Base-by-base conservation (phyloP, 2,329 filamentous ascomycete species). In the Aspergillus hiratsukae region DNA sequence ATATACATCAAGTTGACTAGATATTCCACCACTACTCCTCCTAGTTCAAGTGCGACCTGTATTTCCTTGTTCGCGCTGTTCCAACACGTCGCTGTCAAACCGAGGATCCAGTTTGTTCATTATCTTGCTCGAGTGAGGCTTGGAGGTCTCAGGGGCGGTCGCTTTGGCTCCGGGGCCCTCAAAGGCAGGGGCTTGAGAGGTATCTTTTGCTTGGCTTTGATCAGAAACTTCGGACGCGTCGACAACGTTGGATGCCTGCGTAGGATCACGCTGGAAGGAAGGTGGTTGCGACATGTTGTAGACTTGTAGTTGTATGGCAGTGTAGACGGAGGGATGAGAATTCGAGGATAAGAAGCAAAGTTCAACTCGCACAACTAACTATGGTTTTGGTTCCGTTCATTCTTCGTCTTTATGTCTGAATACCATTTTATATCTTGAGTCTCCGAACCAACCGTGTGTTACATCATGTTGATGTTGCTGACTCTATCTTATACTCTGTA, bases 41-140 rank as follows among this genome's bases (percentile, higher is more conserved):
- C 2, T 37, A 37, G 14, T 37, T 17, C 31, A 7, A 37, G 14
- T 37, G 31, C 31, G 31, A 37, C 31, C 5, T 5, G 5, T 37
- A 17, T 48, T 21, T 9, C 25, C 9, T 27, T 43, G 21, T 4
- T 41, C 21, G 4, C 48, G 17, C 52, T 54, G 23, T 41, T 54
- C 55, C 23, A 57, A 21, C 23, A 57, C 31, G 31, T 58, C 48
- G 14, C 41, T 55, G 4, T 58, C 35, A n/a, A 48, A 48, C 14
- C 56, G 56, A 4, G 52, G 52, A 35, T 55, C 48, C 10, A 52
- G 41, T 31, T 55, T 57, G 52, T 54, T 55, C 14, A 49, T 3
- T 3, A 57, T 9, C 19, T 55, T 51, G 52, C 29, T 54, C 11
- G 52, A 54, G 41, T 54, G 52, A 3, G 55, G 55, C 27, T 57